Conservation (phyloP, 495 filamentous ascomycete species). For the Xylaria longipes region DNA sequence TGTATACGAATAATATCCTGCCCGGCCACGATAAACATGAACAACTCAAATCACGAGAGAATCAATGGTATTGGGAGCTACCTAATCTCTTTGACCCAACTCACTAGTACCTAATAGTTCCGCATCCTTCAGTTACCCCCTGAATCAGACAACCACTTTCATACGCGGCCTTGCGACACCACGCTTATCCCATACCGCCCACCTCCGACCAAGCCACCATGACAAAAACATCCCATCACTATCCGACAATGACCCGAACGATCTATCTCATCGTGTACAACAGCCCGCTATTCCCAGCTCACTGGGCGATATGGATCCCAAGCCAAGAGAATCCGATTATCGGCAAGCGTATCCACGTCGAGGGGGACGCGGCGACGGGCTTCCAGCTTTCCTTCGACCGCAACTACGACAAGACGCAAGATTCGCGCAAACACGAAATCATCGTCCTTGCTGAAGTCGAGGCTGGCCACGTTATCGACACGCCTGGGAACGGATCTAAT, state of each 20-base stretch:
- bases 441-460: not conserved
- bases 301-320: slow-evolving; percentile 15
- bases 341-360: slow-evolving; percentile 19
- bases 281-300: slow-evolving; percentile 22
- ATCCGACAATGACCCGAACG: slow-evolving; percentile 14
- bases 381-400: slow-evolving; percentile 19
- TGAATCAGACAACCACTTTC: not conserved
- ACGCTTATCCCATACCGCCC: not conserved
- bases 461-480: not conserved
- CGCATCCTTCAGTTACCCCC: not conserved
- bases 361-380: slow-evolving; percentile 13
- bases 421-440: slow-evolving; percentile 9
- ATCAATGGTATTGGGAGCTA: not conserved
- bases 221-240: not conserved
- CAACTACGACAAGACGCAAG: slow-evolving; percentile 5
- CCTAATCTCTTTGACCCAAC: not conserved
- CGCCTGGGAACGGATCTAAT: not conserved
- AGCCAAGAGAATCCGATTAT: not conserved
- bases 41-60: not conserved
- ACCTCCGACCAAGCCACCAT: not conserved
- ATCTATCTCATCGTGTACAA: slow-evolving; percentile 25
- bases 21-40: not conserved
- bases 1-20: not conserved
- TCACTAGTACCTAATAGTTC: not conserved
- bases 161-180: not conserved